Base-by-base conservation (phyloP, 805 yeast genomes). In the Wickerhamomyces hampshirensis region DNA sequence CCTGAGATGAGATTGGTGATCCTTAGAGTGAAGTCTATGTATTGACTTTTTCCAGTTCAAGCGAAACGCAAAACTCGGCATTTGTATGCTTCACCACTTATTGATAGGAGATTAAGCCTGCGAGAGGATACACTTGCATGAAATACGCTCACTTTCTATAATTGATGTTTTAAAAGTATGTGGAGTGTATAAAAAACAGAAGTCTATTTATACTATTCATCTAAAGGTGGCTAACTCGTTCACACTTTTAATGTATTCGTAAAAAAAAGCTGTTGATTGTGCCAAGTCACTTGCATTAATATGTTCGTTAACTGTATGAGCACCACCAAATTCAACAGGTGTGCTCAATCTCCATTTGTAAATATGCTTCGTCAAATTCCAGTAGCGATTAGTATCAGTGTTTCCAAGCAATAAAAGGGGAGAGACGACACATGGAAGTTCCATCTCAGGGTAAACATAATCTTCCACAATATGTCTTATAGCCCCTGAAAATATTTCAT, bases 321-420 rank as follows among this genome's bases (percentile, higher is more conserved):
- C 58, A 35, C 66, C 62, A 19, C 53, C 51, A 30, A 62, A 63
- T 18, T 53, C 50, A 34, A 60, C 63, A n/a, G 46, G 46, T 24
- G 57, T 53, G 19, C 67, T 70, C 7, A 84, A 84, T 28, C 68
- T 65, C 51, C 66, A 75, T 37, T 88, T 65, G 60, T 66, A 83
- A 32, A 83, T 79, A 50, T 80, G 71, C 28, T 63, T 56, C 4
- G 81, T 71, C 45, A 83, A 59, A 31, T 60, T 53, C 85, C 84
- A 78, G 58, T 78, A 83, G 49, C 69, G 66, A 40, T 66, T 63
- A 6, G 88, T 81, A 53, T 83, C 89, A 2, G 89, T 82, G 55
- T 80, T 81, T 16, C 80, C 88, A 6, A 82, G 66, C 69, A 77
- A 72, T 28, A 81, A 54, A 14, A 72, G 61, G 4, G 87, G 85